These are phyloP conservation scores for Chloris gayana DNA, from an alignment of 176 grass and related monocot genomes.

Conservation along the genomic window DNA sequence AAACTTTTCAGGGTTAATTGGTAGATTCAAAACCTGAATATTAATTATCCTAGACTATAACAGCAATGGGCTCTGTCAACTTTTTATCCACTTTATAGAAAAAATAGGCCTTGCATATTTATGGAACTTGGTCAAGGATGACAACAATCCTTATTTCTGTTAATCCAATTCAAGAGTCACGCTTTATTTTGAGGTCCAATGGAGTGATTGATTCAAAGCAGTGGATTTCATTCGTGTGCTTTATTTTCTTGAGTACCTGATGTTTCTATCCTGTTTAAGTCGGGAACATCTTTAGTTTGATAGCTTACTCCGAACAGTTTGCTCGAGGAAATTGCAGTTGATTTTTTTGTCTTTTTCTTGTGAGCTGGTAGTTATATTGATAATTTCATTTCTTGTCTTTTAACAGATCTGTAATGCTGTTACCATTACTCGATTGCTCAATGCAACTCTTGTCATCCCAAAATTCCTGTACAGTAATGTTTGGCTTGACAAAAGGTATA, in stretches of 20 bases:
- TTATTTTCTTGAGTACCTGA: neutral
- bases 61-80: neutral
- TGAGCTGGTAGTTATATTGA: constrained; percentile 3
- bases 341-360: neutral
- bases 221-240: neutral
- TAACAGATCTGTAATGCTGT: constrained; percentile 98
- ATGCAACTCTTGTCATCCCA: constrained; percentile 91
- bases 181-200: neutral
- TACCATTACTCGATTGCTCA: constrained; percentile 76
- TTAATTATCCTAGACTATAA: neutral
- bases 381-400: constrained; percentile 10
- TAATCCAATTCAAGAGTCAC: neutral
- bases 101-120: neutral
- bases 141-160: neutral
- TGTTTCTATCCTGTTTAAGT: constrained; percentile 10
- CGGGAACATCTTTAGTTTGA: neutral
- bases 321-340: neutral
- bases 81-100: neutral
- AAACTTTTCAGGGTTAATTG: neutral
- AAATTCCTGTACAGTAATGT: constrained; percentile 93
- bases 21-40: constrained; percentile 16
- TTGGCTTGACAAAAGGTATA: constrained; percentile 93
- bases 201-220: neutral
- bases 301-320: constrained; percentile 9
- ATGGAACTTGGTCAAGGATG: neutral